These are phyloP conservation scores for Dimargaris verticillata DNA, from an alignment of 192 early-diverging fungal species.

Conservation along the genomic window DNA sequence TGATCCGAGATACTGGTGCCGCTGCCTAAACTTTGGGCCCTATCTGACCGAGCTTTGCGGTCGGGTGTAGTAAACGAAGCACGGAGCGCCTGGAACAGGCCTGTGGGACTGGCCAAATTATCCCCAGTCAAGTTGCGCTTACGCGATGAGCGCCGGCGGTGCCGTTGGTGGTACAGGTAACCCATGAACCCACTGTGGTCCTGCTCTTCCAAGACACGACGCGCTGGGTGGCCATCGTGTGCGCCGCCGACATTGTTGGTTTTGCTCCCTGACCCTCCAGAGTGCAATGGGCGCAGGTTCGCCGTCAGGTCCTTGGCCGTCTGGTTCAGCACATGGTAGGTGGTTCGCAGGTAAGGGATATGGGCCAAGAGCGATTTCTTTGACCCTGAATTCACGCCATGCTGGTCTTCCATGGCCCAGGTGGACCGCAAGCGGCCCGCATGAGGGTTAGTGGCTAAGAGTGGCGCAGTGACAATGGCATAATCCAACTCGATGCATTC, in stretches of 20 bases:
- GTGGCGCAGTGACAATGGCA: constrained; percentile 6
- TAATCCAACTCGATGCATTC: constrained; percentile 7
- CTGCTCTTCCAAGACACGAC: not conserved
- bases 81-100: too few species aligned
- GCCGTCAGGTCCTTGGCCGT: constrained; percentile 8
- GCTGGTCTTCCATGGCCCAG: not conserved
- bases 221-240: not conserved
- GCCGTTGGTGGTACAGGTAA: not conserved
- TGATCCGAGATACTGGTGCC: too few species aligned
- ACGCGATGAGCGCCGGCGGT: not conserved
- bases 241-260: not conserved
- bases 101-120: not conserved
- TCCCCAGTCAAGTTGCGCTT: not conserved
- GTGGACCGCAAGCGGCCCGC: constrained; percentile 8
- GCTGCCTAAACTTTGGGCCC: too few species aligned
- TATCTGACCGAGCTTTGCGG: too few species aligned
- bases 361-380: constrained; percentile 1
- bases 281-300: not conserved
- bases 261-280: not conserved
- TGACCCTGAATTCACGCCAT: not conserved
- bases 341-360: constrained; percentile 6
- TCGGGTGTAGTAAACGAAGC: too few species aligned
- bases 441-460: constrained; percentile 6
- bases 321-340: not conserved
- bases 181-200: not conserved